Evolutionary conservation across 371 early-diverging fungal species (phyloP), one percentile per base, ranked within the genome.

Genomic region (Zychaea mexicana): DNA sequence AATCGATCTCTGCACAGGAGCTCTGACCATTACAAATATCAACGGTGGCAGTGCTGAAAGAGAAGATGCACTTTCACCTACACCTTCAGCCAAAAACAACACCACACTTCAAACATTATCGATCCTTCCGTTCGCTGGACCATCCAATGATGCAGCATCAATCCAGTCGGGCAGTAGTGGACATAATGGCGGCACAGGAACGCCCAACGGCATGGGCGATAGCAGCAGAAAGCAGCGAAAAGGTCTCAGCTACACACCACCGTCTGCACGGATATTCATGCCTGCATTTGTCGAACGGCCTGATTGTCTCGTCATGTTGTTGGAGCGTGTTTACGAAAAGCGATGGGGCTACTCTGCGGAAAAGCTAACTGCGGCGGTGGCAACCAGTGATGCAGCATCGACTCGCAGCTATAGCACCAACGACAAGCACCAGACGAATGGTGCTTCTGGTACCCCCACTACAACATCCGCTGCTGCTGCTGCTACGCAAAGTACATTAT

Each of bases 211-310:
- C n/a, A 65, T 66, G 2, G 45, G 24, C 54, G 22, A 52, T 24
- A 36, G 19, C 31, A 62, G 58, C 52, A 67, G 39, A n/a, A 65
- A 26, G 27, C 69, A 58, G 13, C 56, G 46, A 26, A 60, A 49
- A 1, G 33, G 57, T 3, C 31, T 70, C 15, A 65, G 62, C 13
- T 86, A 88, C 49, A 38, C 76, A 2, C 81, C 77, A 8, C 87
- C 87, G 7, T 86, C 85, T 0, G 84, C 87, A 0, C 71, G 83
- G 22, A 79, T 73, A 9, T 90, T 92, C 59, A 82, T 88, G 83
- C 88, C 86, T 49, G 77, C 92, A 5, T 95, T 90, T 79, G 92
- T 93, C 17, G 88, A 89, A 39, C 80, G 84, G 27, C 88, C 90
- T 1, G 83, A 90, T 61, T 88, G 87, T 66, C 81, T 93, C 3